phyloP scores from a whole-genome alignment of 2,329 filamentous ascomycete genomes.

The Penicillium sp. region DNA sequence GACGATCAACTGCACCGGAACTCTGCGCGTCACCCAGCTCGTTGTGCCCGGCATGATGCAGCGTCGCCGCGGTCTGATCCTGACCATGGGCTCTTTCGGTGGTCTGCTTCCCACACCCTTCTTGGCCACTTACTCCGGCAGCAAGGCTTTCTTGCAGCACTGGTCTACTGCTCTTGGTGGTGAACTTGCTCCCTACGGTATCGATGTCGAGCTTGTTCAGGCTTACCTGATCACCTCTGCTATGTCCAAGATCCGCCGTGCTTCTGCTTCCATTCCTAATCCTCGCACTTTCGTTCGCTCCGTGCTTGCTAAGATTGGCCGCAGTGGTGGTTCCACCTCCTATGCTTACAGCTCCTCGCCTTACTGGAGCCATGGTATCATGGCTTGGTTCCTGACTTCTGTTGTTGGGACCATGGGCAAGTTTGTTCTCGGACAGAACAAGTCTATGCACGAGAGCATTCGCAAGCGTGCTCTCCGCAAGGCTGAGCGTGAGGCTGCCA shows the following conservation, averaged over 20 bases:
- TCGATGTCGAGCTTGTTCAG: constrained; percentile 88
- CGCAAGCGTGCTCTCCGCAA: constrained; percentile 80
- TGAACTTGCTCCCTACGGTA: constrained; percentile 76
- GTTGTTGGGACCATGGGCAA: constrained; percentile 60
- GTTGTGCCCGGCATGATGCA: constrained; percentile 81
- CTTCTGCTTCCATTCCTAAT: constrained; percentile 75
- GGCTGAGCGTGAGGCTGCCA: constrained; percentile 73
- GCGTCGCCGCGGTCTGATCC: constrained; percentile 81
- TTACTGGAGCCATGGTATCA: constrained; percentile 86
- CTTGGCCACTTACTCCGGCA: constrained; percentile 93
- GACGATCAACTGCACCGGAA: constrained; percentile 91
- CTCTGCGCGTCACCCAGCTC: constrained; percentile 82
- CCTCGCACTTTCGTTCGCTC: constrained; percentile 80
- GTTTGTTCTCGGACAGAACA: constrained; percentile 62
- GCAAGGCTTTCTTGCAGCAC: constrained; percentile 96
- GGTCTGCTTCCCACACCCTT: constrained; percentile 90
- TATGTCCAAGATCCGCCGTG: constrained; percentile 91
- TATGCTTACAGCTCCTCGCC: constrained; percentile 85
- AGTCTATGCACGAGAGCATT: constrained; percentile 77
- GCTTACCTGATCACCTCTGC: constrained; percentile 92
- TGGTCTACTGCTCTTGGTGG: constrained; percentile 86
- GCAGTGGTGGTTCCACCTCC: constrained; percentile 72
- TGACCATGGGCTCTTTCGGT: constrained; percentile 97
- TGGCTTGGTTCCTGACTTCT: constrained; percentile 76
- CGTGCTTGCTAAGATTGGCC: constrained; percentile 76